Base-by-base conservation (phyloP, 345 rosid genomes). In the Aegle marmelos region DNA sequence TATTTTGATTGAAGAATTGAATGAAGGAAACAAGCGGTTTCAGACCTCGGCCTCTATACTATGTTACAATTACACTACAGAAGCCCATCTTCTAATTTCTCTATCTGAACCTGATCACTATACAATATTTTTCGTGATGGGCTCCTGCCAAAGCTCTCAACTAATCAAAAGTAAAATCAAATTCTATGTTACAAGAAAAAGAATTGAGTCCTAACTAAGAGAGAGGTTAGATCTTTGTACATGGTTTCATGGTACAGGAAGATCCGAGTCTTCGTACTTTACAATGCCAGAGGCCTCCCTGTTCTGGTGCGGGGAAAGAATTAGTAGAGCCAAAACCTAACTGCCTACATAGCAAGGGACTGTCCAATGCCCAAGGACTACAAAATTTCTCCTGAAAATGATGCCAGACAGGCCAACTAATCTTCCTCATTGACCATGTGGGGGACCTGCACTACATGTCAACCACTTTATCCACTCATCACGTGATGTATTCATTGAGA, bases 201-300 rank as follows among this genome's bases (percentile, higher is more conserved):
- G 86, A 87, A 86, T 87, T 71, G 81, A 77, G 85, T 41, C 83
- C 91, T 87, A 86, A 50, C 9, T 85, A 81, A 82, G 81, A 85
- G 25, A 34, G 45, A 69, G 85, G 89, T 87, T 85, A 89, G 89
- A 79, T 76, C 84, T 88, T 73, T 86, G 88, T 89, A 81, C 88
- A 88, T 67, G 80, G 75, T 81, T 73, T 83, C 79, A 65, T 81
- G 90, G 75, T 81, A 86, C 91, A 86, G 78, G 19, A 22, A 53
- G 57, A 53, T 21, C 62, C 62, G 63, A 75, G 80, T 75, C 79
- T 79, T 72, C 34, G 37, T 34, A 76, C 79, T 79, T 80, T 45
- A 79, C 73, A 75, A 66, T 80, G 72, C 81, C 74, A 9, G n/a
- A 8, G 77, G 79, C 84, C 75, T 79, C 37, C 67, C 69, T 57